Evolutionary conservation across 768 basidiomycete species (phyloP), one percentile per base, ranked within the genome.

Genomic region (Cystofilobasidium macerans): DNA sequence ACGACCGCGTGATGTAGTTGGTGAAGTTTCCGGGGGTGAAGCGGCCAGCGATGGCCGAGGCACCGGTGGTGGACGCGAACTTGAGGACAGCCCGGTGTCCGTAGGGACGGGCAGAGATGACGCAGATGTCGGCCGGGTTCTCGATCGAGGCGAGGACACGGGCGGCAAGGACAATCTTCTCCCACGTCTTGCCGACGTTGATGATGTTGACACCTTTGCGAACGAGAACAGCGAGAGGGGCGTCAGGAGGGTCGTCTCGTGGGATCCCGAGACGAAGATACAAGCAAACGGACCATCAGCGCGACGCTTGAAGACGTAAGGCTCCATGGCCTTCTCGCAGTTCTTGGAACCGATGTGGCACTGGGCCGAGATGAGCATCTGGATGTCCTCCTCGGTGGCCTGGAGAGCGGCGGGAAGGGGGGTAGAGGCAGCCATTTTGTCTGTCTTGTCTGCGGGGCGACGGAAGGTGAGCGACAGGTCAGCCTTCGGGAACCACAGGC

Each of bases 181-280:
- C 94, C 93, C 93, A 98, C 71, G 94, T 99, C 84, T 98, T 99
- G 75, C 95, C 95, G 72, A 98, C 87, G 85, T 98, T 95, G 73
- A 97, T 78, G 75, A 99, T 80, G 81, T 99, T 87, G 78, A 97
- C 89, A 71, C 93, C 93, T 95, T 77, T 28, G 56, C n/a, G 56
- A 33, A 11, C 60, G 26, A 60, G 53, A 28, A 33, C 56, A 42
- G 33, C 0, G 8, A 9, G 13, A 56, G 53, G 36, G 36, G 36
- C 36, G 36, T 38, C 36, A 14, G 22, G 16, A 13, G 28, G 22
- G 8, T 16, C 8, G 12, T 7, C 13, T n/a, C 9, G 7, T 32
- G 22, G 11, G n/a, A 30, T 13, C 16, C 14, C 12, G 24, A 45
- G 28, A 12, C n/a, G n/a, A 12, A n/a, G 40, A 43, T 16, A n/a